Evolutionary conservation across 495 filamentous ascomycete genomes (phyloP).

Genomic region (Trichoderma reesei): DNA sequence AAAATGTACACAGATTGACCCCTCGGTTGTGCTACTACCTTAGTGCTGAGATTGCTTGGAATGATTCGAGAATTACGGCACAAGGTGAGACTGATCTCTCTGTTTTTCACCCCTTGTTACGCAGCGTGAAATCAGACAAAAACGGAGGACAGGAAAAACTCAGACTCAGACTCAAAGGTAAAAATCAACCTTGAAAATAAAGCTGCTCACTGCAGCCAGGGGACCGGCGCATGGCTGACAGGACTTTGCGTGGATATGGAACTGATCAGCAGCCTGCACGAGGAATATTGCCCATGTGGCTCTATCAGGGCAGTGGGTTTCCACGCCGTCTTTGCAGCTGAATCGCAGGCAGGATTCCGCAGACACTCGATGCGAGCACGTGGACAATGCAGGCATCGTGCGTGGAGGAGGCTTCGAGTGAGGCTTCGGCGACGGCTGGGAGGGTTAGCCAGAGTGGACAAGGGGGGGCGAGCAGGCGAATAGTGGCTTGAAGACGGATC

Average conservation of each 20-base stretch:
- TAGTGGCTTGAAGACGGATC: not conserved
- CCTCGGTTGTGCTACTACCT: not conserved
- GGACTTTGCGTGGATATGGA: not conserved
- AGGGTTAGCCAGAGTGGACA: no score
- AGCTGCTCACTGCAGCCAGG: not conserved
- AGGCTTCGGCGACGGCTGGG: no score
- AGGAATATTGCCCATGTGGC: not conserved
- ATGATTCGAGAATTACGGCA: not conserved
- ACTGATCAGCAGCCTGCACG: not conserved
- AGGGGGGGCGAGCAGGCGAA: not conserved
- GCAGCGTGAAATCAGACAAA: not conserved
- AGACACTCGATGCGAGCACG: not conserved
- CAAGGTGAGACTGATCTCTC: not conserved
- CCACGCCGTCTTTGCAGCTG: not conserved
- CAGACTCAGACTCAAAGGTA: not conserved
- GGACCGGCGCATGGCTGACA: not conserved
- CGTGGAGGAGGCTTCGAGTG: not conserved
- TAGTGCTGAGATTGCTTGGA: not conserved
- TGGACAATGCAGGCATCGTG: slow-evolving; percentile 1
- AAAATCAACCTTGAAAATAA: slow-evolving; percentile 7
- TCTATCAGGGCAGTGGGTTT: not conserved
- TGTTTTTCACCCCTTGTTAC: not conserved
- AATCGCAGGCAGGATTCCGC: not conserved
- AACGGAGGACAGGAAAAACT: not conserved
- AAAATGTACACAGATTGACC: not conserved